phyloP scores from a whole-genome alignment of 108 stramenopile genomes.

The Fragilaria crotonensis region DNA sequence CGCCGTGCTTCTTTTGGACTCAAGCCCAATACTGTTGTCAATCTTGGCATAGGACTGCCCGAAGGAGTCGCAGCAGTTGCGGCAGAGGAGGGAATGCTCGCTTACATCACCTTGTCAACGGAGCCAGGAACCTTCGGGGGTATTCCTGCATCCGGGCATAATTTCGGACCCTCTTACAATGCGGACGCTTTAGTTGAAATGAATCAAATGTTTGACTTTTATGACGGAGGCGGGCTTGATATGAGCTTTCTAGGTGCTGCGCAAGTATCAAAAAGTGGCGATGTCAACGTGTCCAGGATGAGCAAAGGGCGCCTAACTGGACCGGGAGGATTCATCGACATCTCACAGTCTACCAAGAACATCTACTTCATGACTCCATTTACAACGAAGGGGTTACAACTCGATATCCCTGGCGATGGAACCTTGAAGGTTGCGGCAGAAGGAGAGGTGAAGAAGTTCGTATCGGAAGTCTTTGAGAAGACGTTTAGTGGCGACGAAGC shows the following conservation, averaged over 20 bases:
- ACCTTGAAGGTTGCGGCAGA: slow-evolving; percentile 47
- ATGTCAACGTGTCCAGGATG: slow-evolving; percentile 80
- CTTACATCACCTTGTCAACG: slow-evolving; percentile 57
- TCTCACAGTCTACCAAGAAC: slow-evolving; percentile 51
- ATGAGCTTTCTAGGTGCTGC: slow-evolving; percentile 64
- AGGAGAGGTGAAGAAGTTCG: slow-evolving; percentile 67
- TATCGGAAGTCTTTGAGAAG: slow-evolving; percentile 46
- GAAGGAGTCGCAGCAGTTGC: slow-evolving; percentile 74
- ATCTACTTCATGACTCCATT: slow-evolving; percentile 59
- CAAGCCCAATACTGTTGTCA: slow-evolving; percentile 50
- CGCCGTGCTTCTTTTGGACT: slow-evolving; percentile 56
- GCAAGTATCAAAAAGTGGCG: slow-evolving; percentile 48
- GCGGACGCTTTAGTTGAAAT: slow-evolving; percentile 62
- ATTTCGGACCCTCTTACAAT: slow-evolving; percentile 71
- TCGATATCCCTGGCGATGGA: slow-evolving; percentile 33
- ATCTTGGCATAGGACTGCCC: slow-evolving; percentile 79
- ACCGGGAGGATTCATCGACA: slow-evolving; percentile 83
- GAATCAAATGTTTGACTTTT: slow-evolving; percentile 75
- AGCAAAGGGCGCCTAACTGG: slow-evolving; percentile 49
- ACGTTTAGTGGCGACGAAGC: slow-evolving; percentile 74
- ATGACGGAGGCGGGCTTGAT: slow-evolving; percentile 69
- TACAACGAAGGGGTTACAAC: slow-evolving; percentile 63
- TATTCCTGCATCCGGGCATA: slow-evolving; percentile 58
- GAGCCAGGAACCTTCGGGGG: slow-evolving; percentile 72
- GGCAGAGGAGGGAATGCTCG: slow-evolving; percentile 67